Evolutionary conservation across 345 rosid genomes (phyloP), one percentile per base, ranked within the genome.

Genomic region (Brassica rapa): DNA sequence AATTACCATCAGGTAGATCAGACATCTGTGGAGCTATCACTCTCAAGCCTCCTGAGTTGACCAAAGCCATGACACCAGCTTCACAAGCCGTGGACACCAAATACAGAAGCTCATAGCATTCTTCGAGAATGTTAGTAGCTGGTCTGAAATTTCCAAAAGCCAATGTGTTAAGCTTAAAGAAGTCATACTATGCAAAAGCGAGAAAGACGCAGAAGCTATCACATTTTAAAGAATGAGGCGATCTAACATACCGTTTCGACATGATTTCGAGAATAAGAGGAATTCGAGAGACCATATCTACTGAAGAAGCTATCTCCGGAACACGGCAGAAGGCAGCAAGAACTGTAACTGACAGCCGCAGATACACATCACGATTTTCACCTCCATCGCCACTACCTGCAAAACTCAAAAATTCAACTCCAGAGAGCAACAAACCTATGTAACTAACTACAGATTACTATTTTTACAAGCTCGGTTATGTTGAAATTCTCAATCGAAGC

Each of bases 251-350:
- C 94, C 80, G 75, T 65, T 79, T 81, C 1, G 91, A 83, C 87
- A 87, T 62, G 21, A 84, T 64, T 80, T 91, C 90, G 71, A 94
- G 84, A 57, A 90, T 76, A 60, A 83, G 67, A 0, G 98, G 93
- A 77, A 94, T 81, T 83, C 86, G 91, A 0, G 85, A 88, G 57
- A 89, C 82, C 93, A 92, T 91, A 5, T 89, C 92, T 76, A 74
- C 66, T 0, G 93, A 92, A 77, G 90, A 83, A 77, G 98, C 93
- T 66, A 94, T 85, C 76, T 88, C 93, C 1, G 86, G 87, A 60
- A 92, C 86, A 43, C 88, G 90, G 84, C 93, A 90, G 66, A 92
- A 87, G 5, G 91, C 90, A 74, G 95, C 91, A 60, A 94, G 89
- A 83, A 94, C 85, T 3, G 90, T 89, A 27, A 91, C 83, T 0